Conservation (phyloP, 1,284 basidiomycete genomes). For the Boletus calvinii region DNA sequence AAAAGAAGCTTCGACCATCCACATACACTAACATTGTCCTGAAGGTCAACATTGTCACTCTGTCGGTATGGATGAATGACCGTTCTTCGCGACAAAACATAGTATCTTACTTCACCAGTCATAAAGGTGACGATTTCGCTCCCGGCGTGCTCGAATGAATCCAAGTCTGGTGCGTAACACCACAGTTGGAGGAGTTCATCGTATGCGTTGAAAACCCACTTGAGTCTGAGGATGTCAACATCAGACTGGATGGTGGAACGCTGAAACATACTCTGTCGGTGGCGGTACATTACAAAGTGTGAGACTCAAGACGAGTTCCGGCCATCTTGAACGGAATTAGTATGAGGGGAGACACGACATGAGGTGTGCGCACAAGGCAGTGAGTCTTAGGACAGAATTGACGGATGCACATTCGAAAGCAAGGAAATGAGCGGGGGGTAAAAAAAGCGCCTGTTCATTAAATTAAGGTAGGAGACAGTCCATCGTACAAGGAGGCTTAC, state of each 20-base stretch:
- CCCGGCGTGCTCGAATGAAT: constrained; percentile 62
- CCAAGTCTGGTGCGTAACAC: constrained; percentile 65
- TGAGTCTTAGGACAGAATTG: constrained; percentile 57
- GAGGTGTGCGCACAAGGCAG: constrained; percentile 50
- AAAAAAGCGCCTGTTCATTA: constrained; percentile 48
- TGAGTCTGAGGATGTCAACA: constrained; percentile 41
- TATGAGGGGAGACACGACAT: background rate
- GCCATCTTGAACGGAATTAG: constrained; percentile 50
- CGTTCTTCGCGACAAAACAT: background rate
- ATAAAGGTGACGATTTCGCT: constrained; percentile 56
- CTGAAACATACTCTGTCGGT: constrained; percentile 56
- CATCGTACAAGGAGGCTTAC: constrained; percentile 37
- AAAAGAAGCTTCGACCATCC: background rate
- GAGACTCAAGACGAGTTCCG: constrained; percentile 66
- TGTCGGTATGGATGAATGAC: constrained; percentile 30
- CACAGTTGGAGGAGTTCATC: constrained; percentile 63
- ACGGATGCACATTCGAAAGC: constrained; percentile 58
- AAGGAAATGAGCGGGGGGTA: constrained; percentile 69
- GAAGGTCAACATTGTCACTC: constrained; percentile 53
- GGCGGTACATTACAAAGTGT: constrained; percentile 68
- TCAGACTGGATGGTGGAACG: background rate
- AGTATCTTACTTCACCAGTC: constrained; percentile 45
- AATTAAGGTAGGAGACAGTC: background rate
- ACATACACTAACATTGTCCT: constrained; percentile 45
- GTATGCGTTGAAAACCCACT: constrained; percentile 56